Percentiles rank a stretch among this genome's conserved stretches.
Conservation (phyloP, 1,284 basidiomycete genomes). For the Apiotrichum veenhuisii region DNA sequence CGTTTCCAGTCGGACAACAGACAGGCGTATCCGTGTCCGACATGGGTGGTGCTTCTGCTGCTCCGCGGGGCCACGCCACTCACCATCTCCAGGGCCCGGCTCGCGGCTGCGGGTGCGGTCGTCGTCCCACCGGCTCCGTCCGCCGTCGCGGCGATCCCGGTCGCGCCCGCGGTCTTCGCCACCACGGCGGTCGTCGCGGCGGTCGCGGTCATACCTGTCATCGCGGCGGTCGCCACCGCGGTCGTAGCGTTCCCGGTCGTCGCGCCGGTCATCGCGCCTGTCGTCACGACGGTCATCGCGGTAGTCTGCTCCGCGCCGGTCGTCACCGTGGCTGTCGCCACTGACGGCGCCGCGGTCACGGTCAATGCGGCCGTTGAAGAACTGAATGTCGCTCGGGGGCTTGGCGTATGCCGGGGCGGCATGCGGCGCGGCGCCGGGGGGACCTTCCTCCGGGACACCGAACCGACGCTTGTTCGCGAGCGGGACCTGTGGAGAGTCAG, state of each 20-base stretch:
- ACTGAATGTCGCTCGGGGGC: slow-evolving; percentile 40
- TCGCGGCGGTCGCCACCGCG: slow-evolving; percentile 24
- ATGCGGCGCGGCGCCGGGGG: slow-evolving; percentile 49
- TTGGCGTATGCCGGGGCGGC: slow-evolving; percentile 54
- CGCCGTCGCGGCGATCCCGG: slow-evolving; percentile 23
- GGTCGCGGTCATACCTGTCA: slow-evolving; percentile 24
- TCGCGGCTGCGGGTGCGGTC: slow-evolving; percentile 27
- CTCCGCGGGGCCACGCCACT: slow-evolving; percentile 21
- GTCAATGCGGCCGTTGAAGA: slow-evolving; percentile 45
- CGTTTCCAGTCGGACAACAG: not conserved
- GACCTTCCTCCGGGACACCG: slow-evolving; percentile 63
- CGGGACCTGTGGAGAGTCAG: slow-evolving; percentile 41
- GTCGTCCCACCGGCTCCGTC: slow-evolving; percentile 28
- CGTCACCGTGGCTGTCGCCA: slow-evolving; percentile 26
- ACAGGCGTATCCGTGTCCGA: too few relatives aligned
- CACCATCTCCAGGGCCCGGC: slow-evolving; percentile 31
- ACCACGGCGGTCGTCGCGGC: slow-evolving; percentile 18
- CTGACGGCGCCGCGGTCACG: slow-evolving; percentile 21
- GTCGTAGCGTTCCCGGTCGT: slow-evolving; percentile 22
- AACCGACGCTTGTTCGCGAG: slow-evolving; percentile 77
- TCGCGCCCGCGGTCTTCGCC: slow-evolving; percentile 18
- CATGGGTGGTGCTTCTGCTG: not conserved
- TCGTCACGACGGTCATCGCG: slow-evolving; percentile 18
- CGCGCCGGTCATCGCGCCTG: slow-evolving; percentile 16
- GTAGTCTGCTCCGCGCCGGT: slow-evolving; percentile 22